Base-by-base conservation (phyloP, 306 rosid species). In the Hippophae gyantsensis region DNA sequence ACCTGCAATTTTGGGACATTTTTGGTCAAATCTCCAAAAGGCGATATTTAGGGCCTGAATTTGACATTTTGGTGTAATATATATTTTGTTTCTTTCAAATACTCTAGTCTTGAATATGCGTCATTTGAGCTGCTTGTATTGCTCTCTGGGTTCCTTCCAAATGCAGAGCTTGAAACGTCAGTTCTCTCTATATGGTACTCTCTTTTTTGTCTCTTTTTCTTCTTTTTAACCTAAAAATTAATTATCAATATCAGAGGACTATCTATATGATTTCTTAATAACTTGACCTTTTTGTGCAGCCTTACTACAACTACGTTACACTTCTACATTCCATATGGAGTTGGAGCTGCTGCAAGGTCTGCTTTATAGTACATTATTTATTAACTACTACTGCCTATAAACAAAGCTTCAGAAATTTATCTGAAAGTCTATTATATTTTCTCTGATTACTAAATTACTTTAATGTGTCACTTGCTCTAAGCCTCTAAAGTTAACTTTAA, bases 321-420 rank as follows among this genome's bases (percentile, higher is more conserved):
- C 72, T 83, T 42, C 62, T 67, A 64, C 65, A 68, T 86, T 66
- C 78, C 89, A 42, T 76, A 81, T 44, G 82, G 77, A 6, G 38
- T 81, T 64, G 83, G 85, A 43, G 87, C 87, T 48, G 78, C 85
- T 43, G 81, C 71, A 72, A 86, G 95, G 89, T 83, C 53, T 45
- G 64, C 26, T 51, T 58, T n/a, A 54, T 26, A 42, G 7, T 18
- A 18, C 23, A 18, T 18, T 18, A 18, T 18, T 18, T 18, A 18
- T 18, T 18, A 18, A 18, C 32, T 3, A 9, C 25, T 18, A 43
- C 44, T 10, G 14, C 7, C 9, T 42, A 48, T 18, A 12, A 12
- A 32, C 14, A 27, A 4, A 32, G 8, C 2, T 42, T 52, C 23
- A 18, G 23, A 18, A 18, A 18, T 18, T 18, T 18, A 18, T 18